phyloP scores from a whole-genome alignment of 176 grass and related monocot genomes.

The Oryza coarctata region DNA sequence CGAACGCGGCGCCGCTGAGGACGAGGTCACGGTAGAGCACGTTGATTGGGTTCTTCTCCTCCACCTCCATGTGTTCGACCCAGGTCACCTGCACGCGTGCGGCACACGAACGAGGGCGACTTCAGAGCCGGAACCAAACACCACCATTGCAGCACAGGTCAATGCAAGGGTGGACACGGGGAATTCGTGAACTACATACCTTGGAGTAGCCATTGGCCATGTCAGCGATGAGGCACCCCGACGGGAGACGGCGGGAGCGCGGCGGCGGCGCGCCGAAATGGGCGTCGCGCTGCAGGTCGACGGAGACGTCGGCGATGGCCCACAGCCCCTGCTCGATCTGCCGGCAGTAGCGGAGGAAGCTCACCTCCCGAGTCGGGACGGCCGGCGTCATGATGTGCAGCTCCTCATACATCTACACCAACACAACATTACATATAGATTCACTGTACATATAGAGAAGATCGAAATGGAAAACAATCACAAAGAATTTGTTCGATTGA shows the following conservation, averaged over 20 bases:
- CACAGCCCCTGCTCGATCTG: slow-evolving; percentile 86
- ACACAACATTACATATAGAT: neutral
- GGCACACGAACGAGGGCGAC: neutral
- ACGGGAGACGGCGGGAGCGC: slow-evolving; percentile 67
- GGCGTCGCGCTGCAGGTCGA: slow-evolving; percentile 53
- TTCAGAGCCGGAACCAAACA: neutral
- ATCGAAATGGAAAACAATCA: neutral
- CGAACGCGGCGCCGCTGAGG: slow-evolving; percentile 78
- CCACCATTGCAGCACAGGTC: too few relatives aligned
- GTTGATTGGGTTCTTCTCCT: slow-evolving; percentile 62
- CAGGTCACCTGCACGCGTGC: slow-evolving; percentile 62
- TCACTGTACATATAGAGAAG: neutral
- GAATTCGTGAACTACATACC: slow-evolving; percentile 12
- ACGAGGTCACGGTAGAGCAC: slow-evolving; percentile 67
- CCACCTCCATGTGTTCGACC: slow-evolving; percentile 86
- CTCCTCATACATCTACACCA: slow-evolving; percentile 86
- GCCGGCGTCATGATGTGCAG: slow-evolving; percentile 73
- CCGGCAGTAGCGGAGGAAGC: slow-evolving; percentile 93
- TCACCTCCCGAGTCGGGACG: slow-evolving; percentile 71
- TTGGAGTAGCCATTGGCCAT: slow-evolving; percentile 88
- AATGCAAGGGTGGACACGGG: neutral
- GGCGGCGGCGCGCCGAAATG: slow-evolving; percentile 48
- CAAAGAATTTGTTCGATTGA: neutral
- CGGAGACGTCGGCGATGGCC: slow-evolving; percentile 81
- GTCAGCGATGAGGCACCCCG: slow-evolving; percentile 84